Base-by-base conservation (phyloP, 2,329 filamentous ascomycete species). In the Ascochyta koolunga region DNA sequence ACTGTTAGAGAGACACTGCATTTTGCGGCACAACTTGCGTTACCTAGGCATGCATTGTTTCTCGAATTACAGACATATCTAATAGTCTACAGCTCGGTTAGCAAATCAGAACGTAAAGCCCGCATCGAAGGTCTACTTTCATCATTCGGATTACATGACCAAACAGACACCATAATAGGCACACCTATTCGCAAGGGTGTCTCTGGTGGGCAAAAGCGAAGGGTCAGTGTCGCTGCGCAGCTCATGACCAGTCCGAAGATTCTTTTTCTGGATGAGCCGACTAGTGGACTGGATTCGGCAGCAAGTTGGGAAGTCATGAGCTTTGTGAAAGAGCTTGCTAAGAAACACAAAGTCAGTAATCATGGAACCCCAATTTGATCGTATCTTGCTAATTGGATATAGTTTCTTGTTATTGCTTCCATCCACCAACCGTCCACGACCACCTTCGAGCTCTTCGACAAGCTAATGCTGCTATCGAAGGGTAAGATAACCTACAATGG, bases 361-460 rank as follows among this genome's bases (percentile, higher is more conserved):
- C 4, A 21, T 16, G 4, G 18, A 13, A 31, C 5, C 6, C 6
- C 11, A 5, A 7, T n/a, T 4, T 1, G 2, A 5, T 3, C 4
- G 11, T 27, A 18, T n/a, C 4, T 46, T 25, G 33, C 58, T 64
- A 16, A 63, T 36, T 44, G 43, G 3, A 15, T 10, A 4, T 15
- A 35, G 84, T 79, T 95, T 55, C 85, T 95, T 54, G 85, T 95
- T 25, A 86, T 96, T 54, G 89, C 89, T 4, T 91, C 88, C 33
- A 95, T 96, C 57, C 91, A 96, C 70, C 91, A 96, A 68, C 91
- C 91, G 0, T 93, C 90, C 0, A 90, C 89, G 0, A 83, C 86
- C 0, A 93, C 89, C 0, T 96, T 91, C 64, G 82, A 88, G 58
- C 83, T 92, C 11, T 96, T 96, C 62, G 90, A 96, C 70, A 90